Evolutionary conservation across 2,329 filamentous ascomycete genomes (phyloP).

Genomic region (Neofusicoccum laricinum): DNA sequence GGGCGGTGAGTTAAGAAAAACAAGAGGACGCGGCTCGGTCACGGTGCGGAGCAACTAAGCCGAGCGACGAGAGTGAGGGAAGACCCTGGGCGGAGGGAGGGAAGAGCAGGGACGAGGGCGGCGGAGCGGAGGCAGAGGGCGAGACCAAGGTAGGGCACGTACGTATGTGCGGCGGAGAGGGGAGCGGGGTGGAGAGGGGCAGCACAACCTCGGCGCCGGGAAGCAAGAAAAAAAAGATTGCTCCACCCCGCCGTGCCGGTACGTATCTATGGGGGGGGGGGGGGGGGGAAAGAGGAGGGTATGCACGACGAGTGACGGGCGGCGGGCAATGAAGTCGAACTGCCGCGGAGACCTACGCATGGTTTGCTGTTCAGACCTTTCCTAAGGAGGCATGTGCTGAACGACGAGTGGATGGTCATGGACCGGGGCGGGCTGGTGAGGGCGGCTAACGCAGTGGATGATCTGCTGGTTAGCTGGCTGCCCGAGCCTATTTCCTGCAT

Average conservation of each 20-base stretch:
- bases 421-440: not conserved
- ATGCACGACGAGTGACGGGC: not conserved
- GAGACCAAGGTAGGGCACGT: not conserved
- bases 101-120: not conserved
- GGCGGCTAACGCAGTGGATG: not conserved
- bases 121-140: not conserved
- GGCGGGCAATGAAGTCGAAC: not conserved
- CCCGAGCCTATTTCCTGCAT: not conserved
- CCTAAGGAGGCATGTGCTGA: not conserved
- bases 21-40: not conserved
- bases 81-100: no score
- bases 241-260: not conserved
- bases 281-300: not conserved
- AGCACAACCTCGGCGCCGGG: not conserved
- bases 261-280: not conserved
- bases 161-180: not conserved
- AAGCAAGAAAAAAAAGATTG: not conserved
- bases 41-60: not conserved
- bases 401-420: not conserved
- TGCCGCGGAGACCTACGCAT: not conserved
- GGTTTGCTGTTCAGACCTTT: not conserved
- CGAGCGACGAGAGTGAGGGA: not conserved
- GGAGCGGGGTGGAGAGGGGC: conserved; percentile 1
- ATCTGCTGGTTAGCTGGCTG: not conserved
- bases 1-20: not conserved